These are phyloP conservation scores for Yamadazyma kitorensis DNA, from an alignment of 805 yeast species.

Conservation along the genomic window DNA sequence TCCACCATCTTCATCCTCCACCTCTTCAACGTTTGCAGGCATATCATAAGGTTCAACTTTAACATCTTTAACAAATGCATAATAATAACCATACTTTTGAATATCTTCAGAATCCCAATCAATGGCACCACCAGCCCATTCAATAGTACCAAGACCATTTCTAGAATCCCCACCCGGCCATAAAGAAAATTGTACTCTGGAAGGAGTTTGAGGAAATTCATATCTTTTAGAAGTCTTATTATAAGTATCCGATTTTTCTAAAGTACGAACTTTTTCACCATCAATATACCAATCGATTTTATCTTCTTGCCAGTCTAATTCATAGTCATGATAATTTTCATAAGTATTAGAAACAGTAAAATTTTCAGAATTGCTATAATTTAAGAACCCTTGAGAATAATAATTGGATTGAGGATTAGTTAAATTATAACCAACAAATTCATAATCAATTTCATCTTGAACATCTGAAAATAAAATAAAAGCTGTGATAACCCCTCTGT, in stretches of 20 bases:
- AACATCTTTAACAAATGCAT: conserved; percentile 58
- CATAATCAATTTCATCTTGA: conserved; percentile 88
- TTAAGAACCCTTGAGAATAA: conserved; percentile 71
- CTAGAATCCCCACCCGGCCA: conserved; percentile 73
- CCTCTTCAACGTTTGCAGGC: conserved; percentile 49
- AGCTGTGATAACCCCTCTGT: conserved; percentile 80
- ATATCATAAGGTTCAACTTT: conserved; percentile 69
- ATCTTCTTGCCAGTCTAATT: conserved; percentile 81
- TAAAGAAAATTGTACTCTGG: conserved; percentile 66
- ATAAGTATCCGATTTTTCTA: conserved; percentile 57
- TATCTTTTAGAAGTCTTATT: conserved; percentile 59
- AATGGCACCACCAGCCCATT: conserved; percentile 86
- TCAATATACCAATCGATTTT: conserved; percentile 68
- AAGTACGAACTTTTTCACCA: conserved; percentile 63
- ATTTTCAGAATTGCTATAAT: conserved; percentile 59
- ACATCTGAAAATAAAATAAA: conserved; percentile 78
- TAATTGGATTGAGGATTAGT: conserved; percentile 70
- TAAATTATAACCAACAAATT: conserved; percentile 76
- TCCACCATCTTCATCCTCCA: conserved; percentile 27
- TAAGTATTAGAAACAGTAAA: conserved; percentile 51
- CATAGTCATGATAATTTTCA: conserved; percentile 69
- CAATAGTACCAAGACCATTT: conserved; percentile 60
- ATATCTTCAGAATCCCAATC: conserved; percentile 82
- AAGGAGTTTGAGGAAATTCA: conserved; percentile 70
- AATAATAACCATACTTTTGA: conserved; percentile 75